phyloP scores from a whole-genome alignment of 345 rosid species.

The Rhizophora apiculata region DNA sequence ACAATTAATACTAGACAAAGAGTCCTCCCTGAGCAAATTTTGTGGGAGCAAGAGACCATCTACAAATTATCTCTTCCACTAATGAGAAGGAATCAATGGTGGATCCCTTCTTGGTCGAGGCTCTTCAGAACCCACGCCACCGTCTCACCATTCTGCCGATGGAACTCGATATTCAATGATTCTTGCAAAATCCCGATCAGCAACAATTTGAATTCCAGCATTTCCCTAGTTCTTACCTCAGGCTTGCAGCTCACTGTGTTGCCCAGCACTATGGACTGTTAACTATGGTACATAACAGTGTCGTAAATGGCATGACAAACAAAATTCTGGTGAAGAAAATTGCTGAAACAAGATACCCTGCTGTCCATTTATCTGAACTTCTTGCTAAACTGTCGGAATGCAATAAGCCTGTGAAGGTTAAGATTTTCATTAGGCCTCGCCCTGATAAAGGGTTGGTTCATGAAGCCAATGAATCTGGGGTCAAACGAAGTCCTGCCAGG shows the following conservation, averaged over 20 bases:
- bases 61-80: background rate
- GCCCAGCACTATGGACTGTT: constrained; percentile 82
- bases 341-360: constrained; percentile 58
- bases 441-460: constrained; percentile 48
- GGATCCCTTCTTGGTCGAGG: constrained; percentile 93
- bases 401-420: constrained; percentile 56
- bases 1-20: too few species aligned
- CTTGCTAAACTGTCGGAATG: constrained; percentile 61
- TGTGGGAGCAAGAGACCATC: too few species aligned
- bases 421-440: constrained; percentile 62
- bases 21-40: too few species aligned
- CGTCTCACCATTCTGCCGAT: constrained; percentile 92
- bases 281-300: constrained; percentile 66
- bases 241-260: constrained; percentile 92
- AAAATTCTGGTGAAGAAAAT: constrained; percentile 58
- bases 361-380: constrained; percentile 63
- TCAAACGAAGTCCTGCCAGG: constrained; percentile 44
- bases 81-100: constrained; percentile 63
- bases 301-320: constrained; percentile 59
- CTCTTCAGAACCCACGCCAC: constrained; percentile 90
- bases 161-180: constrained; percentile 86
- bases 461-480: constrained; percentile 47
- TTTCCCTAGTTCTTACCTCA: constrained; percentile 84
- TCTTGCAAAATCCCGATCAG: constrained; percentile 63
- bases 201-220: constrained; percentile 86